A percentile compares a stretch with the other conserved stretches of the same genome.
These are phyloP conservation scores for Metarhizium sp. DNA, from an alignment of 2,329 filamentous ascomycete genomes.

Conservation along the genomic window DNA sequence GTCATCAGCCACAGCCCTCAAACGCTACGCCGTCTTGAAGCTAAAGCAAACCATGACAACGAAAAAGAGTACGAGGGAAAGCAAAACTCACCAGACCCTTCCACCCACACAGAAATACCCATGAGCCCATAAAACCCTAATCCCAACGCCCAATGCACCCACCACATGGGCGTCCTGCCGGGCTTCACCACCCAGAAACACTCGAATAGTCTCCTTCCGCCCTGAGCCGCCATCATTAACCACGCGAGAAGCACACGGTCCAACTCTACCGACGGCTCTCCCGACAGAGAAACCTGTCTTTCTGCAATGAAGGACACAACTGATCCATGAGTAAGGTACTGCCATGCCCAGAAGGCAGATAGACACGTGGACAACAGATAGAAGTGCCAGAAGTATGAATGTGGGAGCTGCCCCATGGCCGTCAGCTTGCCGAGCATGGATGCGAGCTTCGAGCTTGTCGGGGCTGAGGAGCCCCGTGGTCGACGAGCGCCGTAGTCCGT, in stretches of 20 bases:
- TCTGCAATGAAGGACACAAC: slow-evolving; percentile 39
- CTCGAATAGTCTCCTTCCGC: slow-evolving; percentile 66
- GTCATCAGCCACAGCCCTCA: neutral
- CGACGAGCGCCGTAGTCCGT: slow-evolving; percentile 42
- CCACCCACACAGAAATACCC: slow-evolving; percentile 73
- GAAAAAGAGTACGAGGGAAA: neutral
- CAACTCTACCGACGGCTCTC: slow-evolving; percentile 37
- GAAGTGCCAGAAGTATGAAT: slow-evolving; percentile 84
- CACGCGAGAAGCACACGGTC: slow-evolving; percentile 58
- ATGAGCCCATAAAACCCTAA: slow-evolving; percentile 67
- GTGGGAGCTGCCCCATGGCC: slow-evolving; percentile 55
- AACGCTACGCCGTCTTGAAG: neutral
- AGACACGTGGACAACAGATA: slow-evolving; percentile 63
- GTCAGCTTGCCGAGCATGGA: slow-evolving; percentile 14
- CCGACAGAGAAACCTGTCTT: slow-evolving; percentile 20
- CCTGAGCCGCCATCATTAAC: slow-evolving; percentile 68
- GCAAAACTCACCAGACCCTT: slow-evolving; percentile 56
- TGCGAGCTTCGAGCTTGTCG: neutral
- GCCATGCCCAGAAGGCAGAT: slow-evolving; percentile 65
- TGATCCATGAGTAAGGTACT: slow-evolving; percentile 47
- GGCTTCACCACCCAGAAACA: slow-evolving; percentile 55
- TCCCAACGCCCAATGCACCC: slow-evolving; percentile 74
- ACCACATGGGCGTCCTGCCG: slow-evolving; percentile 66
- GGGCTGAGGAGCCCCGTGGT: slow-evolving; percentile 1
- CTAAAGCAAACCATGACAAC: neutral